Evolutionary conservation across 176 grass and related monocot genomes (phyloP).

Genomic region (Cocos nucifera): DNA sequence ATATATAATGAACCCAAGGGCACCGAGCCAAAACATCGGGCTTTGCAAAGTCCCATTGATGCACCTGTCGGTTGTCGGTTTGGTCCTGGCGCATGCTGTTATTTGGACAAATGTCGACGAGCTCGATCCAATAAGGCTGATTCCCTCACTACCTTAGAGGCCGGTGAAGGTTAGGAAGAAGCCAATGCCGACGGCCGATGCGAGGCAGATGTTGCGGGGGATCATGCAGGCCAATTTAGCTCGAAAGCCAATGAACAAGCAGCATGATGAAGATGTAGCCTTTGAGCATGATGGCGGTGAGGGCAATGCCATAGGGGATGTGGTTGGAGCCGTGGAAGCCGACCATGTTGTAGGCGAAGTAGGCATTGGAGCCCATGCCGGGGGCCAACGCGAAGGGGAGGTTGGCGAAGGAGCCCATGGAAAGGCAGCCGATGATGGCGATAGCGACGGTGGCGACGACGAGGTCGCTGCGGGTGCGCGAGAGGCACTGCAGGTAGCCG

Average conservation of each 20-base stretch:
- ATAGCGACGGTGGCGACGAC: conserved; percentile 3
- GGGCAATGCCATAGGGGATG: background rate
- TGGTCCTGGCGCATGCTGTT: background rate
- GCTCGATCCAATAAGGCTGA: conserved; percentile 9
- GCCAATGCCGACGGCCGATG: conserved; percentile 9
- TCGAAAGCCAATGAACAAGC: conserved; percentile 1
- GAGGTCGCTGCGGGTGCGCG: conserved; percentile 1
- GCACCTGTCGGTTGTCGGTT: background rate
- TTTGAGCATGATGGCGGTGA: conserved; percentile 7
- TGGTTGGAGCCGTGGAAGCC: conserved; percentile 7
- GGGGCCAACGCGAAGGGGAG: conserved; percentile 8
- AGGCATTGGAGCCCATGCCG: conserved; percentile 10
- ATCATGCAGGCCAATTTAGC: background rate
- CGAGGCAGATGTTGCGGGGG: conserved; percentile 11
- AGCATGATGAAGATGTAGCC: conserved; percentile 4
- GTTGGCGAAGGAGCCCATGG: conserved; percentile 10
- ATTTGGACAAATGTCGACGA: background rate
- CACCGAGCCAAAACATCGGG: conserved; percentile 10
- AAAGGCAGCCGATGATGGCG: background rate
- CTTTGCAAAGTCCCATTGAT: conserved; percentile 3
- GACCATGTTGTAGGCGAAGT: conserved; percentile 18
- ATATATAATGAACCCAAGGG: background rate
- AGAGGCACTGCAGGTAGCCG: conserved; percentile 2
- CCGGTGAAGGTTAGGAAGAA: conserved; percentile 14
- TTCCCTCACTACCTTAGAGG: background rate